Conservation (phyloP, 129 eudicot genomes). For the Centaurea solstitialis region DNA sequence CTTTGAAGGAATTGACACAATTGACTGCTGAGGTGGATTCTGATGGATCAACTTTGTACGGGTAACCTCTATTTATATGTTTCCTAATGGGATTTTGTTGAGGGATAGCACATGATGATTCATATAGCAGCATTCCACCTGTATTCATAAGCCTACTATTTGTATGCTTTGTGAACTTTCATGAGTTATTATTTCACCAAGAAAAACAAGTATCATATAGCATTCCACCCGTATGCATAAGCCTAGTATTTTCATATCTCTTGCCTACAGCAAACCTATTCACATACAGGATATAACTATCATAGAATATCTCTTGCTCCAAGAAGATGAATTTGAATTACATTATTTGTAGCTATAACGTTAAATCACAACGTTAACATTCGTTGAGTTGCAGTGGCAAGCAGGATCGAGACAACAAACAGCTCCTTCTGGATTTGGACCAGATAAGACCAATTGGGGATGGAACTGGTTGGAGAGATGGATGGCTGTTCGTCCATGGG, state of each 20-base stretch:
- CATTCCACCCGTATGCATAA: too few species aligned
- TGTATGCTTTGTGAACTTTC: not conserved
- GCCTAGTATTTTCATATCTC: not conserved
- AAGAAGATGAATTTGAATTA: not conserved
- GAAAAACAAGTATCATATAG: not conserved
- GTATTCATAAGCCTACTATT: not conserved
- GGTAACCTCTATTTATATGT: not conserved
- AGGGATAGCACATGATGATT: not conserved
- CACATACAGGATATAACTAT: not conserved
- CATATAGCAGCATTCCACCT: not conserved
- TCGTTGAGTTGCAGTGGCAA: slow-evolving; percentile 67
- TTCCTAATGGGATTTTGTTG: not conserved
- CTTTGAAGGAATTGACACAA: too few species aligned
- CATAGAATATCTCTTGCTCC: not conserved
- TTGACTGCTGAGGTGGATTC: not conserved
- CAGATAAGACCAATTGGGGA: slow-evolving; percentile 85
- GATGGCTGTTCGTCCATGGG: slow-evolving; percentile 99
- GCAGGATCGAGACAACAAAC: slow-evolving; percentile 78
- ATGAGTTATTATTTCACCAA: not conserved
- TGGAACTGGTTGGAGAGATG: slow-evolving; percentile 98
- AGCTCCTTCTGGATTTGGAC: slow-evolving; percentile 60
- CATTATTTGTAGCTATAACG: not conserved
- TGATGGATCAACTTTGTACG: not conserved
- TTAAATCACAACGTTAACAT: not conserved
- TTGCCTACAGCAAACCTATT: not conserved